Evolutionary conservation across 331 rosid species (phyloP), one percentile per base, ranked within the genome.

Genomic region (Telfairia occidentalis): DNA sequence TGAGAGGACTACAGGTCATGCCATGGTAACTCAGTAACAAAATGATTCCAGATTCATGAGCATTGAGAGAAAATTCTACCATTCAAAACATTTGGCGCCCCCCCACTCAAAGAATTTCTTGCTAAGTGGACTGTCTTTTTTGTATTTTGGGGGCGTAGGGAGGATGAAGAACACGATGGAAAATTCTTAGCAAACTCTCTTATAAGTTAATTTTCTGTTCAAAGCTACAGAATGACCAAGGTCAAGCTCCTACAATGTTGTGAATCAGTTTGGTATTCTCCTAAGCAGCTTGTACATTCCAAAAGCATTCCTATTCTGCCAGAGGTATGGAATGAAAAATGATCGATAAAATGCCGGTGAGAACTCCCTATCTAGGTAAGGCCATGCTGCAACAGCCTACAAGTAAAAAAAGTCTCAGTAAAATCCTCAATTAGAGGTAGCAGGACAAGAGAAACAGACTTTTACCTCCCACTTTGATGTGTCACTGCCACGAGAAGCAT

Each of bases 291-390:
- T 92, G 84, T 95, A 95, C 92, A 84, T 84, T 82, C 99, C 99
- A 82, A 95, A 95, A 29, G 86, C 88, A 82, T 95, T 95, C 85
- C 81, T 89, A 19, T 80, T 79, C 85, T 85, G 89, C 99, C 99
- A 95, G 40, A 92, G 87, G 85, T 85, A 77, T 1, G 97, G 99
- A 61, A 95, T 86, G 87, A 92, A 95, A 78, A 95, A 95, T n/a
- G 99, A 95, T 66, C 99, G 92, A 82, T 87, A 84, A 73, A 80
- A 69, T 53, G 97, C 82, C 3, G 97, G 99, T 9, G 99, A 95
- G 54, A 95, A 89, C 84, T 90, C 99, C 52, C 97, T 82, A 80
- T 95, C 97, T 73, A 95, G 85, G 81, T 95, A 95, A 55, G 90
- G 99, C 81, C 89, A 77, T 2, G 91, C 97, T 77, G 90, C 96